These are phyloP conservation scores for Leccinum subrobustum DNA, from an alignment of 1,284 basidiomycete species.

Conservation along the genomic window DNA sequence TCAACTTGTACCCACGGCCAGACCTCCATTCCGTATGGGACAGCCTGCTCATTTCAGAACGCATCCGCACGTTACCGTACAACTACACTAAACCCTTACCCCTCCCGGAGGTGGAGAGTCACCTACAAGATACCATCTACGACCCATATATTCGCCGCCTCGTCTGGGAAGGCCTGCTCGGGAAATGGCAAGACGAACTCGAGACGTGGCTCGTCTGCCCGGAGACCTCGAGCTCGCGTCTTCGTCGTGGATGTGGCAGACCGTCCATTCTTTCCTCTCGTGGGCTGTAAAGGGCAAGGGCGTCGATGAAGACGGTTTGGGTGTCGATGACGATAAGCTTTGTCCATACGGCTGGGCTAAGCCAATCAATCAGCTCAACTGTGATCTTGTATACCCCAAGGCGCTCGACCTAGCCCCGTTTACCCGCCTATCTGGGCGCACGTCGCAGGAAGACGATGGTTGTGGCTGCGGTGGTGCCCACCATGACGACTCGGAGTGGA, in stretches of 20 bases:
- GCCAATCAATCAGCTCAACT: constrained; percentile 74
- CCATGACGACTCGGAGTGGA: constrained; percentile 9
- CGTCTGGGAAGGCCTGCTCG: constrained; percentile 77
- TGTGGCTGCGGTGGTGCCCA: not conserved
- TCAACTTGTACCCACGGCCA: constrained; percentile 27
- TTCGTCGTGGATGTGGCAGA: constrained; percentile 22
- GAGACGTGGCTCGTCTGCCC: constrained; percentile 72
- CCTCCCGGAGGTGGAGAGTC: constrained; percentile 61
- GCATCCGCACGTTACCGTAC: constrained; percentile 65
- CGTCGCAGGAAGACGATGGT: not conserved
- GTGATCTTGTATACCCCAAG: constrained; percentile 75
- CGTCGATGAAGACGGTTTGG: constrained; percentile 15
- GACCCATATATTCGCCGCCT: constrained; percentile 87
- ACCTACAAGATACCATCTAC: constrained; percentile 81
- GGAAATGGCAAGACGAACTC: constrained; percentile 60
- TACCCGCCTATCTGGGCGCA: constrained; percentile 2
- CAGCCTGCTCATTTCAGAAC: constrained; percentile 74
- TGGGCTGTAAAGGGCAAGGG: not conserved
- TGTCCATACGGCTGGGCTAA: constrained; percentile 81
- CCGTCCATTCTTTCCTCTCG: constrained; percentile 26
- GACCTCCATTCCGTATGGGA: constrained; percentile 91
- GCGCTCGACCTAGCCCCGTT: constrained; percentile 53
- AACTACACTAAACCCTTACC: constrained; percentile 80
- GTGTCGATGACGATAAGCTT: constrained; percentile 57
- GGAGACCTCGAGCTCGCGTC: not conserved